Evolutionary conservation across 169 alveolate species (phyloP).

Genomic region (Plasmodium berghei): DNA sequence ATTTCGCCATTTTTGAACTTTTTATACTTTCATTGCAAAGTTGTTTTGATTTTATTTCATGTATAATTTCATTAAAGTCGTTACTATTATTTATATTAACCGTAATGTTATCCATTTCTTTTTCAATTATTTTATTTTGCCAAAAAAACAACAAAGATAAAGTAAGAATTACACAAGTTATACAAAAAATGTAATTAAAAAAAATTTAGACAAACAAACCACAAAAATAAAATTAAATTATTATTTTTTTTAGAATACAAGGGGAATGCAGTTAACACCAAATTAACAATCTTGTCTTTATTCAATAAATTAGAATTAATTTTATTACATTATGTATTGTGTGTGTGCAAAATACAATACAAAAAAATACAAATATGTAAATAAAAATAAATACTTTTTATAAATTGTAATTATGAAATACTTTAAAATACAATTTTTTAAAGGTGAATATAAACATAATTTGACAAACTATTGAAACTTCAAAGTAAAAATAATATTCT

Average conservation of each 20-base stretch:
- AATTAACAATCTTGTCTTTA: neutral
- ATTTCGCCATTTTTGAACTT: slow-evolving; percentile 4
- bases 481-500: no score
- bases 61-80: slow-evolving; percentile 38
- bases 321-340: neutral
- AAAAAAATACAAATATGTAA: slow-evolving; percentile 1
- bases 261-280: neutral
- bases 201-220: slow-evolving; percentile 23
- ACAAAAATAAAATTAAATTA: neutral
- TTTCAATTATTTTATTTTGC: slow-evolving; percentile 13
- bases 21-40: slow-evolving; percentile 12
- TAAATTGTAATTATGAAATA: no score
- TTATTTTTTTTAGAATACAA: slow-evolving; percentile 12
- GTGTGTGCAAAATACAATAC: neutral
- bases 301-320: slow-evolving; percentile 9
- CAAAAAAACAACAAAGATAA: slow-evolving; percentile 13
- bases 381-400: neutral
- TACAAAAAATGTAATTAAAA: slow-evolving; percentile 9
- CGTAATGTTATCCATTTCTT: slow-evolving; percentile 26
- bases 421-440: no score
- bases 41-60: slow-evolving; percentile 58
- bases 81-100: slow-evolving; percentile 61
- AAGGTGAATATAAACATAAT: no score
- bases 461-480: no score
- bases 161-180: slow-evolving; percentile 2